Conservation (phyloP, 768 basidiomycete genomes). For the Vararia minispora region DNA sequence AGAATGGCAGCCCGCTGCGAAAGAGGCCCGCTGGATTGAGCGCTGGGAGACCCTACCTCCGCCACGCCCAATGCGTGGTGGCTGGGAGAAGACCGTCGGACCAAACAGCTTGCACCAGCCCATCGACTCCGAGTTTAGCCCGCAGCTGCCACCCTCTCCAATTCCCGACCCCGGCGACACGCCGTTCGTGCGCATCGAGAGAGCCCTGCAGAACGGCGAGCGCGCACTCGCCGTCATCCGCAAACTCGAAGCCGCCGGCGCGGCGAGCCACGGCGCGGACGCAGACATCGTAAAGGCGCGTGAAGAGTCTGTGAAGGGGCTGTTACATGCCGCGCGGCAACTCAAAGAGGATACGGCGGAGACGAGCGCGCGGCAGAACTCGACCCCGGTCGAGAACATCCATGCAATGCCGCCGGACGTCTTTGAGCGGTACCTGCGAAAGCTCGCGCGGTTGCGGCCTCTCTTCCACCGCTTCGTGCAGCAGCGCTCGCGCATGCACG, state of each 20-base stretch:
- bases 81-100: constrained; percentile 33
- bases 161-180: too few species aligned
- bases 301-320: constrained; percentile 7
- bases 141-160: too few species aligned
- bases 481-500: too few species aligned
- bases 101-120: constrained; percentile 20
- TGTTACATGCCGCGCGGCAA: background rate
- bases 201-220: too few species aligned
- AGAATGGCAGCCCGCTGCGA: constrained; percentile 62
- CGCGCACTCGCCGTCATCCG: too few species aligned
- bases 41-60: constrained; percentile 55
- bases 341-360: too few species aligned
- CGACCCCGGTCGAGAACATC: constrained; percentile 36
- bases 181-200: too few species aligned
- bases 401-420: constrained; percentile 46
- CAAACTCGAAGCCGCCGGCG: too few species aligned
- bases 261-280: too few species aligned
- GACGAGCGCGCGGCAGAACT: constrained; percentile 1
- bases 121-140: constrained; percentile 36
- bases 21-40: constrained; percentile 54
- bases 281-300: too few species aligned
- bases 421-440: constrained; percentile 50
- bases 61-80: constrained; percentile 21
- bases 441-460: constrained; percentile 44
- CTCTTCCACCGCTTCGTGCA: constrained; percentile 40